Evolutionary conservation across 2,329 filamentous ascomycete species (phyloP).

Genomic region (Fusarium humuli): DNA sequence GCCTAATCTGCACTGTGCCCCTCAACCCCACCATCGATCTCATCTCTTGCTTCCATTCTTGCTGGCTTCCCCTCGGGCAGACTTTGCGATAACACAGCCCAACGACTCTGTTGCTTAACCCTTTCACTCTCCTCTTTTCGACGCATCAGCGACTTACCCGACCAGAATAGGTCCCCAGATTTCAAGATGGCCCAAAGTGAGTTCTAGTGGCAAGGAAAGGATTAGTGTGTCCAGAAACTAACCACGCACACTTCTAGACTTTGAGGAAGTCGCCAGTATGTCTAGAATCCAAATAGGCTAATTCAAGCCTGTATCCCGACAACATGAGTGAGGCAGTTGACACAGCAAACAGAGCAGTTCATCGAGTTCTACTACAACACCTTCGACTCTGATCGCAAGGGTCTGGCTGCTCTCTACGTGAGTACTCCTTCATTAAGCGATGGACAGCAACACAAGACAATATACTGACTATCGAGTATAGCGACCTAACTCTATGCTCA

Average conservation of each 20-base stretch:
- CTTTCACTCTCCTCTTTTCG: neutral
- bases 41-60: conserved; percentile 32
- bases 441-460: conserved; percentile 65
- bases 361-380: conserved; percentile 90
- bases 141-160: conserved; percentile 25
- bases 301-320: neutral
- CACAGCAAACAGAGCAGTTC: conserved; percentile 77
- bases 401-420: conserved; percentile 83
- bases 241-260: conserved; percentile 53
- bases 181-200: conserved; percentile 46
- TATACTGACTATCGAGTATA: conserved; percentile 14
- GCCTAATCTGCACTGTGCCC: conserved; percentile 54
- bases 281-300: conserved; percentile 30
- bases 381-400: conserved; percentile 79
- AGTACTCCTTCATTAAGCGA: conserved; percentile 49
- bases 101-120: conserved; percentile 2
- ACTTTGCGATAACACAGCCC: conserved; percentile 51
- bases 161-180: conserved; percentile 26
- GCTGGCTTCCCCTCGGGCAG: conserved; percentile 45
- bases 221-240: conserved; percentile 36
- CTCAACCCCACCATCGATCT: conserved; percentile 53
- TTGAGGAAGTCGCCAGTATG: conserved; percentile 62
- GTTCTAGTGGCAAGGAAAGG: conserved; percentile 7
- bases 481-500: conserved; percentile 80
- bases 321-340: conserved; percentile 1